phyloP scores from a whole-genome alignment of 495 filamentous ascomycete genomes.

The Penicillium bovifimosum region DNA sequence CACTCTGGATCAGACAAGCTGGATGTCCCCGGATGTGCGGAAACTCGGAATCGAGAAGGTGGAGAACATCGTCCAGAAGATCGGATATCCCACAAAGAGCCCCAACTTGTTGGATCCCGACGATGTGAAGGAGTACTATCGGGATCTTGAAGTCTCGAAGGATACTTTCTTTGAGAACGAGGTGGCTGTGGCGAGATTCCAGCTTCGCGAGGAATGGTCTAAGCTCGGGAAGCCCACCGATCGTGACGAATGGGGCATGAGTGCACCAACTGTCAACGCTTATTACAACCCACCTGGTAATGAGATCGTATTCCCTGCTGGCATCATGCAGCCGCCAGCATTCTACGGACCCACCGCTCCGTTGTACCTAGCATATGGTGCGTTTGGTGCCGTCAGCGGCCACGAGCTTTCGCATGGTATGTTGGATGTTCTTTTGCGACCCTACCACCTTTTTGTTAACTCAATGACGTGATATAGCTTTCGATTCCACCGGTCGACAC shows the following conservation, averaged over 20 bases:
- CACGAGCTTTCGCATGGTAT: slow-evolving; percentile 67
- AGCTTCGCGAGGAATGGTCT: slow-evolving; percentile 48
- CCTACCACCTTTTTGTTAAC: background rate
- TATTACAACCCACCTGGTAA: slow-evolving; percentile 62
- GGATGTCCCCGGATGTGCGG: slow-evolving; percentile 65
- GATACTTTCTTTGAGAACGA: slow-evolving; percentile 57
- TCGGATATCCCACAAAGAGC: slow-evolving; percentile 64
- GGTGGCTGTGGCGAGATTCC: slow-evolving; percentile 44
- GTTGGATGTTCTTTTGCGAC: background rate
- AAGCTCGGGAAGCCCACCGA: slow-evolving; percentile 56
- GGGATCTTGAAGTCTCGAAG: slow-evolving; percentile 45
- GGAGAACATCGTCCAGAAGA: slow-evolving; percentile 66
- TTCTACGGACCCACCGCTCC: slow-evolving; percentile 60
- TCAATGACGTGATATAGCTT: slow-evolving; percentile 38
- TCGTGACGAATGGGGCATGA: slow-evolving; percentile 59
- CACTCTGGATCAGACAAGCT: slow-evolving; percentile 52
- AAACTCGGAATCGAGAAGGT: slow-evolving; percentile 62
- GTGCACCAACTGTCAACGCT: slow-evolving; percentile 55
- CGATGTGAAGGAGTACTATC: slow-evolving; percentile 55
- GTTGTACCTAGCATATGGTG: slow-evolving; percentile 62
- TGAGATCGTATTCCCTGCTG: slow-evolving; percentile 67
- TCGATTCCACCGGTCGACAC: slow-evolving; percentile 63
- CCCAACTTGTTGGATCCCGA: slow-evolving; percentile 57
- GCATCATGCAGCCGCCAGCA: slow-evolving; percentile 65
- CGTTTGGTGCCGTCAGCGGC: slow-evolving; percentile 64